Evolutionary conservation across 1,139 yeast genomes (phyloP).

Genomic region (Magnusiomyces fungicola): DNA sequence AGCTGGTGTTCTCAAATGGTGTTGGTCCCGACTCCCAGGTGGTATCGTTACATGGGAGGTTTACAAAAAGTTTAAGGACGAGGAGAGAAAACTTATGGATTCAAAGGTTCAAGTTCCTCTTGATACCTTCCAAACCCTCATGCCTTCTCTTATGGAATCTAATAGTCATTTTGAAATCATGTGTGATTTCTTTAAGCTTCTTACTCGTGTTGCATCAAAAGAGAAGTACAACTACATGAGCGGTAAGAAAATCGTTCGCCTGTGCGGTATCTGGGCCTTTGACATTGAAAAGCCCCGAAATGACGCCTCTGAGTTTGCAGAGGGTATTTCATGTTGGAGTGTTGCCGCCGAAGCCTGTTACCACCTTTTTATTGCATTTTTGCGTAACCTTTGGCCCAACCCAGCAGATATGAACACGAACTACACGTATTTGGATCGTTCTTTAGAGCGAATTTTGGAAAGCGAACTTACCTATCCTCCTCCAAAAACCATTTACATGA

Average conservation of each 20-base stretch:
- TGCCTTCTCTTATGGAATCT: slow-evolving; percentile 77
- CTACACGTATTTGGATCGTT: slow-evolving; percentile 5
- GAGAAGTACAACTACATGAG: slow-evolving; percentile 71
- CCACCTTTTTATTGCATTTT: slow-evolving; percentile 68
- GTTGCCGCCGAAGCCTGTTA: slow-evolving; percentile 75
- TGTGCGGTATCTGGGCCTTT: slow-evolving; percentile 90
- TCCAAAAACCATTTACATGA: slow-evolving; percentile 25
- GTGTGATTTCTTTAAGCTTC: slow-evolving; percentile 74
- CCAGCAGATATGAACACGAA: slow-evolving; percentile 3
- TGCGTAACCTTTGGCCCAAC: slow-evolving; percentile 53
- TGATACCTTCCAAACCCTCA: slow-evolving; percentile 62
- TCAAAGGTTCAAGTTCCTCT: slow-evolving; percentile 39
- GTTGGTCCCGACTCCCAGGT: slow-evolving; percentile 76
- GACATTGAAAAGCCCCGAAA: slow-evolving; percentile 34
- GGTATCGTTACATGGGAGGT: slow-evolving; percentile 85
- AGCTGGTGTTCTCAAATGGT: slow-evolving; percentile 65
- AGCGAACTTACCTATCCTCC: slow-evolving; percentile 35
- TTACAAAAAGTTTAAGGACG: slow-evolving; percentile 58
- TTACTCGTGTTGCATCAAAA: slow-evolving; percentile 76
- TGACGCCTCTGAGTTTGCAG: slow-evolving; percentile 42
- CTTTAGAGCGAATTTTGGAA: slow-evolving; percentile 44
- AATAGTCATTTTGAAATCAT: slow-evolving; percentile 87
- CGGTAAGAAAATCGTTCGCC: slow-evolving; percentile 70
- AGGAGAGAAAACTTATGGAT: slow-evolving; percentile 40
- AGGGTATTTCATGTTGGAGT: slow-evolving; percentile 69